Evolutionary conservation across 2,329 filamentous ascomycete species (phyloP).

Genomic region (Davidsoniella neocaledoniae): DNA sequence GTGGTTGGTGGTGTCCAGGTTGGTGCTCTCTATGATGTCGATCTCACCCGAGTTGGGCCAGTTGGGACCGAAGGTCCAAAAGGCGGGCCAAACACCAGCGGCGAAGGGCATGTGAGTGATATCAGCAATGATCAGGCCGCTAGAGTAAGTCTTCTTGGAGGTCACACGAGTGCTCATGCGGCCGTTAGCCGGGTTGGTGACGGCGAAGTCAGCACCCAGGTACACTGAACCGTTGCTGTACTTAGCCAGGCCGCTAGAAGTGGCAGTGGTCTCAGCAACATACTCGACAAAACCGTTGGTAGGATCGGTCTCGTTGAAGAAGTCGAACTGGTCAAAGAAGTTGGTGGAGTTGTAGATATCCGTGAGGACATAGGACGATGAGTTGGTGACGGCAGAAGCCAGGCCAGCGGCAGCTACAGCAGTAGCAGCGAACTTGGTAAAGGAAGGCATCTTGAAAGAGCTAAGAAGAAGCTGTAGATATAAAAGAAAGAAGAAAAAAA

Average conservation of each 20-base stretch:
- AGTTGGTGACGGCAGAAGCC: background rate
- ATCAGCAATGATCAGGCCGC: constrained; percentile 57
- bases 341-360: constrained; percentile 34
- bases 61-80: constrained; percentile 48
- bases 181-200: constrained; percentile 36
- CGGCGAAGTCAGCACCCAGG: constrained; percentile 51
- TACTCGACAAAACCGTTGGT: constrained; percentile 63
- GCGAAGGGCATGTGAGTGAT: constrained; percentile 60
- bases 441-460: constrained; percentile 7
- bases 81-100: constrained; percentile 58
- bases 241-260: constrained; percentile 39
- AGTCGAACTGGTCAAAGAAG: constrained; percentile 39
- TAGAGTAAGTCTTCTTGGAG: constrained; percentile 48
- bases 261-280: constrained; percentile 40
- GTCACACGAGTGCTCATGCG: constrained; percentile 54
- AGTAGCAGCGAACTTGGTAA: constrained; percentile 1
- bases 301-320: constrained; percentile 45
- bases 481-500: background rate
- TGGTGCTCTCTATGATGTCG: constrained; percentile 67
- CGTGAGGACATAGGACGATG: constrained; percentile 27
- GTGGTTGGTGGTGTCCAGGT: constrained; percentile 38
- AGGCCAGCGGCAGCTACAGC: background rate
- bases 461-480: no score
- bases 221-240: constrained; percentile 40
- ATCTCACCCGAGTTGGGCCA: constrained; percentile 62